Evolutionary conservation across 768 basidiomycete genomes (phyloP).

Genomic region (Psilocybe cyanescens): DNA sequence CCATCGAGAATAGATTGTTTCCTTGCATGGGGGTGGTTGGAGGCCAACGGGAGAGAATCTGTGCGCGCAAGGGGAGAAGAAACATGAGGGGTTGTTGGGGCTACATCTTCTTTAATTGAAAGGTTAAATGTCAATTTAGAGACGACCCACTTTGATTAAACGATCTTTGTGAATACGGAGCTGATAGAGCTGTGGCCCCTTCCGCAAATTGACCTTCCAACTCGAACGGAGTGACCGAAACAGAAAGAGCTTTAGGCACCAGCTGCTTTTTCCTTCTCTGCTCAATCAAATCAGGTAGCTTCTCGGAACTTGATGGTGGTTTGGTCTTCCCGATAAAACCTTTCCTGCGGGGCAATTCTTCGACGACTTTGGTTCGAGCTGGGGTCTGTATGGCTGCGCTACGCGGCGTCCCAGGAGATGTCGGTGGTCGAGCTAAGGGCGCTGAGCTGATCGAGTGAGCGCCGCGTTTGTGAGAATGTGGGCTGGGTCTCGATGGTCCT

Average conservation of each 20-base stretch:
- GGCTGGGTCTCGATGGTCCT: constrained; percentile 33
- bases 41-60: constrained; percentile 51
- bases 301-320: constrained; percentile 31
- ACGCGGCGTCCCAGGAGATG: constrained; percentile 70
- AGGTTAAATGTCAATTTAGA: not conserved
- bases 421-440: constrained; percentile 80
- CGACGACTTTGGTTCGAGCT: constrained; percentile 25
- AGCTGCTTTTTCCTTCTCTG: constrained; percentile 56
- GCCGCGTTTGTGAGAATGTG: constrained; percentile 63
- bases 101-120: constrained; percentile 20
- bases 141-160: constrained; percentile 22
- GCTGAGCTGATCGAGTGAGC: constrained; percentile 86
- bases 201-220: constrained; percentile 39
- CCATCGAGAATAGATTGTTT: constrained; percentile 72
- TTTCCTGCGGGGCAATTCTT: constrained; percentile 45
- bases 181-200: constrained; percentile 30
- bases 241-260: constrained; percentile 64
- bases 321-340: constrained; percentile 57
- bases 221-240: constrained; percentile 60
- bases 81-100: constrained; percentile 36
- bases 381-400: constrained; percentile 29
- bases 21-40: constrained; percentile 77
- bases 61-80: constrained; percentile 55
- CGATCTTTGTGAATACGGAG: constrained; percentile 31
- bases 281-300: constrained; percentile 53